These are phyloP conservation scores for Hysterangium stoloniferum DNA, from an alignment of 768 basidiomycete species.

Conservation along the genomic window DNA sequence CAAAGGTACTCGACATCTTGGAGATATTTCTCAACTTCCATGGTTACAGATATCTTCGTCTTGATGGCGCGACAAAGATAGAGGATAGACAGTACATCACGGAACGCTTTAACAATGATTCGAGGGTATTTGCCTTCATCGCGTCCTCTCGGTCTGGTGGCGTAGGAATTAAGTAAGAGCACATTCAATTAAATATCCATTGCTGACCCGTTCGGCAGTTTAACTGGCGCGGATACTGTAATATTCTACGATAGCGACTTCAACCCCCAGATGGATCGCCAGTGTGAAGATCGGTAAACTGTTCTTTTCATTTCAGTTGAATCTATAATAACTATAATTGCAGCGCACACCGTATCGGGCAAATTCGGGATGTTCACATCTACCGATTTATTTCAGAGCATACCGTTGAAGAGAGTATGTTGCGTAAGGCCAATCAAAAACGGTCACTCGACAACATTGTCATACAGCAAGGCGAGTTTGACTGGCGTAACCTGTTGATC, in stretches of 20 bases:
- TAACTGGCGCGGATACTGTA: conserved; percentile 89
- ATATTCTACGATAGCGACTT: conserved; percentile 97
- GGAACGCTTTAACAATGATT: conserved; percentile 78
- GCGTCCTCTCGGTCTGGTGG: conserved; percentile 72
- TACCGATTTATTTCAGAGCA: conserved; percentile 87
- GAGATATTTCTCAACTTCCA: conserved; percentile 90
- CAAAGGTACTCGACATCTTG: conserved; percentile 84
- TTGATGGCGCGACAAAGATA: conserved; percentile 93
- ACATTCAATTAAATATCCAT: background rate
- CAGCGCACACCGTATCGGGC: conserved; percentile 97
- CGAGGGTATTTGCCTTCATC: conserved; percentile 82
- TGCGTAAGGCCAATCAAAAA: conserved; percentile 97
- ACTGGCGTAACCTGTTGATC: conserved; percentile 77
- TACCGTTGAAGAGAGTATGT: conserved; percentile 94
- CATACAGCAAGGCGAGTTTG: conserved; percentile 90
- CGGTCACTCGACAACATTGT: conserved; percentile 84
- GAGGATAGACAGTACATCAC: conserved; percentile 90
- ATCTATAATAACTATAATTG: background rate
- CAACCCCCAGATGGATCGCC: conserved; percentile 95
- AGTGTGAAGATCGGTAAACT: conserved; percentile 86
- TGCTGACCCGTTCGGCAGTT: conserved; percentile 28
- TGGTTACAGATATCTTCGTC: conserved; percentile 87
- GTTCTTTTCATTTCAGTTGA: background rate
- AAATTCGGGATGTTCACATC: conserved; percentile 93
- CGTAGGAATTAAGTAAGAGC: conserved; percentile 89